Percentiles rank a stretch among this genome's conserved stretches.
These are phyloP conservation scores for Pelargonium fulgidum DNA, from an alignment of 441 rosid species.

Conservation along the genomic window DNA sequence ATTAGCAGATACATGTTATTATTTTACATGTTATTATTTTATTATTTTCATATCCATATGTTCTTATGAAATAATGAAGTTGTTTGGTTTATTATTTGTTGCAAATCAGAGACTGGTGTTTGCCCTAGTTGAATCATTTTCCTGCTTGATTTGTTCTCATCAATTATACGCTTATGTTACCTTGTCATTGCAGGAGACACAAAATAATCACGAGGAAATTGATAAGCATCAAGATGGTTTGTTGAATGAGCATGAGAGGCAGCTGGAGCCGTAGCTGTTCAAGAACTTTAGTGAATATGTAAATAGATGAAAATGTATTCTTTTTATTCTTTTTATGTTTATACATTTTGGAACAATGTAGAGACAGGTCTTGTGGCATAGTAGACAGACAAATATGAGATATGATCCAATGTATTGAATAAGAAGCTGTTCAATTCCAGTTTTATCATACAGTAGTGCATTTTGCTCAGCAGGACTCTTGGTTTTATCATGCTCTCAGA, in stretches of 20 bases:
- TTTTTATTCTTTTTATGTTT: slow-evolving; percentile 51
- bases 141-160: not conserved
- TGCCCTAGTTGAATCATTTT: not conserved
- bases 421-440: not conserved
- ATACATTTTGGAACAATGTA: slow-evolving; percentile 31
- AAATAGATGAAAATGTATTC: slow-evolving; percentile 29
- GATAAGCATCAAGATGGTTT: slow-evolving; percentile 31
- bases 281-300: slow-evolving; percentile 17
- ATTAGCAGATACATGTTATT: too few species aligned
- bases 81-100: not conserved
- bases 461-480: not conserved
- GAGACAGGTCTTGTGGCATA: slow-evolving; percentile 10
- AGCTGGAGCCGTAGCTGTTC: slow-evolving; percentile 11
- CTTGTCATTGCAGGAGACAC: slow-evolving; percentile 30
- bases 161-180: not conserved
- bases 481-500: too few species aligned
- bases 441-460: not conserved
- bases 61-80: not conserved
- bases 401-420: not conserved
- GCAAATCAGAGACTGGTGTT: too few species aligned
- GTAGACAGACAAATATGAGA: not conserved
- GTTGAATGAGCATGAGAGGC: slow-evolving; percentile 23
- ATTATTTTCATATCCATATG: not conserved
- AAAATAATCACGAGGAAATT: slow-evolving; percentile 24
- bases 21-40: too few species aligned